Conservation (phyloP, 148 eudicot species). For the Bassia scoparia region DNA sequence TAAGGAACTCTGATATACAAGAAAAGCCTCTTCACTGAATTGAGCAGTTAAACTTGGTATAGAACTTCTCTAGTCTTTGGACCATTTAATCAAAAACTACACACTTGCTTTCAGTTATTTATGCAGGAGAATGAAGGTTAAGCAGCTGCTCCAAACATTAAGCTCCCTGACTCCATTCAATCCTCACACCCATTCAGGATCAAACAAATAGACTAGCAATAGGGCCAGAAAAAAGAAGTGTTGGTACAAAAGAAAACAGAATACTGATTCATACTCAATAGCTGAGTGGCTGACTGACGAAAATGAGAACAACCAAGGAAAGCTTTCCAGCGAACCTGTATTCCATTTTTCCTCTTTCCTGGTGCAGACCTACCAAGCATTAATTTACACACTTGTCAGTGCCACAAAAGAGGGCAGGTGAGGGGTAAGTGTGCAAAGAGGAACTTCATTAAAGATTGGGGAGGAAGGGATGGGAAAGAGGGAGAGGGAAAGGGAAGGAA, state of each 20-base stretch:
- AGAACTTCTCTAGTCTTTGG: neutral
- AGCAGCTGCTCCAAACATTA: neutral
- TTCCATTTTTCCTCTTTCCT: constrained; percentile 31
- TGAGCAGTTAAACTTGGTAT: neutral
- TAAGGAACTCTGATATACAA: neutral
- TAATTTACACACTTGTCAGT: constrained; percentile 30
- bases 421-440: constrained; percentile 9
- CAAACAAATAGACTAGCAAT: neutral
- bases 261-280: constrained; percentile 35
- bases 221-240: neutral
- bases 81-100: neutral
- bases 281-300: constrained; percentile 26
- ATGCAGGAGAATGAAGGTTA: neutral
- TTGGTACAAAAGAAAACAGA: constrained; percentile 11
- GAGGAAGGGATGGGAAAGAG: constrained; percentile 15
- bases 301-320: constrained; percentile 29
- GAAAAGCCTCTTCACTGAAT: neutral
- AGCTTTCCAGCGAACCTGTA: constrained; percentile 27
- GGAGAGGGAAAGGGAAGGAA: neutral
- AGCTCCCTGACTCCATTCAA: neutral
- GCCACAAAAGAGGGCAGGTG: constrained; percentile 17
- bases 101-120: neutral
- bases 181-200: neutral
- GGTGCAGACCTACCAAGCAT: constrained; percentile 39
- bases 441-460: constrained; percentile 16